Percentiles rank a stretch among this genome's conserved stretches.
Conservation (phyloP, 1,284 basidiomycete genomes). For the Phellopilus nigrolimitatus region DNA sequence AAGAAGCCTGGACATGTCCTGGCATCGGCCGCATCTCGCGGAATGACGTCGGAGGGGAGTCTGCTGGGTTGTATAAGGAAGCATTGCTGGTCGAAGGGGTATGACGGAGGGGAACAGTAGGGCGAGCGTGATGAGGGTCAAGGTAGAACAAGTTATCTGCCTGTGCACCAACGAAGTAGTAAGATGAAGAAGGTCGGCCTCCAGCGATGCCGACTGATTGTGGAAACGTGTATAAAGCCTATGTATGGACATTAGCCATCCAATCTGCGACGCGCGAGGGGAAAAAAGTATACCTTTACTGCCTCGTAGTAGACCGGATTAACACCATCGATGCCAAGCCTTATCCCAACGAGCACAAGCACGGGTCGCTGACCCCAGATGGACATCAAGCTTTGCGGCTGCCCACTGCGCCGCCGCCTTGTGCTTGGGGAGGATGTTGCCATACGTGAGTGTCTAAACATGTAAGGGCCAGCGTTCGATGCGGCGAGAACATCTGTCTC, state of each 20-base stretch:
- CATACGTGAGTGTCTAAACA: slow-evolving; percentile 19
- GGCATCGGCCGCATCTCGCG: slow-evolving; percentile 49
- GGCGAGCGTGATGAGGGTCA: slow-evolving; percentile 89
- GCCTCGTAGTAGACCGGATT: slow-evolving; percentile 94
- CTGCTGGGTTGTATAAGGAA: slow-evolving; percentile 9
- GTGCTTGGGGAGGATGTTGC: slow-evolving; percentile 14
- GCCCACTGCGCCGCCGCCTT: slow-evolving; percentile 11
- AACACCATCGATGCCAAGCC: slow-evolving; percentile 88
- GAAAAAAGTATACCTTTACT: slow-evolving; percentile 65
- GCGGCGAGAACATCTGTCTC: slow-evolving; percentile 83
- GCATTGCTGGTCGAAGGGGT: slow-evolving; percentile 35
- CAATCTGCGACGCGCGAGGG: background rate
- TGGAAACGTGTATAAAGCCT: slow-evolving; percentile 85
- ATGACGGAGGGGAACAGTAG: slow-evolving; percentile 71
- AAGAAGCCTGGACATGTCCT: slow-evolving; percentile 61
- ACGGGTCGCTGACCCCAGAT: slow-evolving; percentile 85
- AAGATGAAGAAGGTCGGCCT: slow-evolving; percentile 91
- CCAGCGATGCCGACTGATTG: slow-evolving; percentile 96
- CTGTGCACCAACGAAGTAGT: slow-evolving; percentile 95
- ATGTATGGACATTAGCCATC: background rate
- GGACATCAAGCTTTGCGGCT: slow-evolving; percentile 15
- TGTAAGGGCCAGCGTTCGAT: slow-evolving; percentile 43
- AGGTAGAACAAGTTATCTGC: slow-evolving; percentile 91
- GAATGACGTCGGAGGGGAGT: slow-evolving; percentile 49
- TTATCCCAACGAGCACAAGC: slow-evolving; percentile 80